Conservation (phyloP, 1,284 basidiomycete species). For the Sporisorium exsertum region DNA sequence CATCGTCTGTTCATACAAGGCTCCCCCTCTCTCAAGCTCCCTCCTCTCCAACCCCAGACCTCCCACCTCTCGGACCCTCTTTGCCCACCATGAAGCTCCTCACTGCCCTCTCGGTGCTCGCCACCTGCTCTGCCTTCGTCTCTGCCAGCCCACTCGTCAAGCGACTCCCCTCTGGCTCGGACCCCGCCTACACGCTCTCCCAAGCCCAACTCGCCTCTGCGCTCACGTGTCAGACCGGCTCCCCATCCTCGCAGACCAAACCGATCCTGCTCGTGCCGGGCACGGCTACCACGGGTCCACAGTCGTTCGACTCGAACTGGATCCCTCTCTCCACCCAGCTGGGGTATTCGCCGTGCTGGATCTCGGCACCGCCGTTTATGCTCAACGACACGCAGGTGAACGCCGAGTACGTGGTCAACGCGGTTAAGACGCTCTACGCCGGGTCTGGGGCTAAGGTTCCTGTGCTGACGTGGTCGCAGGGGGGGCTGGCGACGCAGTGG, state of each 20-base stretch:
- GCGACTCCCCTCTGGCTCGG: conserved; percentile 22
- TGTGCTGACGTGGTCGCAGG: conserved; percentile 46
- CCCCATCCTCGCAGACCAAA: conserved; percentile 29
- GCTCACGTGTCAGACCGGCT: conserved; percentile 18
- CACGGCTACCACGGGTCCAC: conserved; percentile 24
- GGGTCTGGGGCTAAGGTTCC: conserved; percentile 23
- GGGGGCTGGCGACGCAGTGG: conserved; percentile 31
- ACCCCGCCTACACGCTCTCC: conserved; percentile 24
- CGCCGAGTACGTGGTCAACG: conserved; percentile 50
- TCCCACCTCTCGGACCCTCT: no score
- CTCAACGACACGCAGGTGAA: conserved; percentile 43
- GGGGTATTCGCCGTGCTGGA: conserved; percentile 42
- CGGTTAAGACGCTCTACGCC: conserved; percentile 20
- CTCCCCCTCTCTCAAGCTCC: not conserved
- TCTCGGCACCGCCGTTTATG: conserved; percentile 42
- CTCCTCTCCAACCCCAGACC: no score
- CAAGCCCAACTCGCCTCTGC: conserved; percentile 18
- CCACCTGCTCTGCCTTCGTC: not conserved
- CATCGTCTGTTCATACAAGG: no score
- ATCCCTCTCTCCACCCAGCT: conserved; percentile 27
- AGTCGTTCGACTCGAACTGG: conserved; percentile 43
- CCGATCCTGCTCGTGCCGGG: conserved; percentile 49
- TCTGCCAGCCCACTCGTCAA: conserved; percentile 19
- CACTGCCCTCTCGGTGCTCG: not conserved
- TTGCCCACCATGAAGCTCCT: conserved; percentile 17